Conservation (phyloP, 2,329 filamentous ascomycete genomes). For the Fusarium graminum region DNA sequence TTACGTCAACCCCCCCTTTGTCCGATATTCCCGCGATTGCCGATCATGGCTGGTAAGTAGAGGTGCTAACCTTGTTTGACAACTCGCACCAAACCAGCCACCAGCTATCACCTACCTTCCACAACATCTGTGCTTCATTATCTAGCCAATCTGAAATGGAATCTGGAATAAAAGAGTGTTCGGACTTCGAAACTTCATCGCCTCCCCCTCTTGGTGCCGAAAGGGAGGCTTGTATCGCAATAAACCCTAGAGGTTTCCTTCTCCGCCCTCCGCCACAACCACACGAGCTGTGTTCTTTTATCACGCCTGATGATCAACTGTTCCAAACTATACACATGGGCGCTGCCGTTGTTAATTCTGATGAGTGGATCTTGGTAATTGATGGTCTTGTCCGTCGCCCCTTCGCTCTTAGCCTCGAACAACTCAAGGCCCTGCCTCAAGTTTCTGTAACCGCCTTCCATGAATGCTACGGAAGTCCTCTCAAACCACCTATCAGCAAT, state of each 20-base stretch:
- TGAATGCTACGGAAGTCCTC: constrained; percentile 25
- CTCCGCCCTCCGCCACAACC: constrained; percentile 17
- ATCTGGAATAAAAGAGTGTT: accelerated
- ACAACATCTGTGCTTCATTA: not conserved
- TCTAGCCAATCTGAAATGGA: not conserved
- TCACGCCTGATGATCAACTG: constrained; percentile 1
- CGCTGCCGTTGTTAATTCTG: not conserved
- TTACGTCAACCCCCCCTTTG: too few species aligned
- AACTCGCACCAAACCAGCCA: not conserved
- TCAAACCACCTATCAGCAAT: not conserved
- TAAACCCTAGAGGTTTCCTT: constrained; percentile 6
- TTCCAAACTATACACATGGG: constrained; percentile 33
- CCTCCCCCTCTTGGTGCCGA: not conserved
- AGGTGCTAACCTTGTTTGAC: not conserved
- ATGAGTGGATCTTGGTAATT: constrained; percentile 5
- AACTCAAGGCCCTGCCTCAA: constrained; percentile 6
- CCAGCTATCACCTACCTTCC: not conserved
- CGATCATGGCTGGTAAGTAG: not conserved
- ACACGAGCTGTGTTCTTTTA: not conserved
- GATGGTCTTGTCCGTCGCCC: constrained; percentile 3
- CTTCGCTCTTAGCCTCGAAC: constrained; percentile 10
- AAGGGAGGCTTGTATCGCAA: constrained; percentile 5
- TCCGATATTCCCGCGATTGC: not conserved
- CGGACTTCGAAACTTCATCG: not conserved
- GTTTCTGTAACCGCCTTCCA: constrained; percentile 20